Conservation (phyloP, 768 basidiomycete genomes). For the Clavulina sp. region DNA sequence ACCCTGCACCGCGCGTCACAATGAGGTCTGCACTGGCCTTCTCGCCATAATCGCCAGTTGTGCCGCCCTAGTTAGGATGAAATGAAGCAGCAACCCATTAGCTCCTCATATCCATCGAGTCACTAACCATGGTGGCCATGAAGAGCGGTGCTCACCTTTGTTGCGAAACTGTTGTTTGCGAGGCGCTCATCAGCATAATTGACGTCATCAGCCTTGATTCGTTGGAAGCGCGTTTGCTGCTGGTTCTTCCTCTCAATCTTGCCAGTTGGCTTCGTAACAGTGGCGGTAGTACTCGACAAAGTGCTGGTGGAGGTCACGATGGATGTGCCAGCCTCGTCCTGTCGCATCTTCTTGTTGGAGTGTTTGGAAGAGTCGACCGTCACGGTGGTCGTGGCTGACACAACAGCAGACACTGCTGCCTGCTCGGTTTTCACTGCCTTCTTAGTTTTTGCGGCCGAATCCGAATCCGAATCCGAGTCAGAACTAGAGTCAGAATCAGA, state of each 20-base stretch:
- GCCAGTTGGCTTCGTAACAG: conserved; percentile 10
- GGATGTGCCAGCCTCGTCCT: conserved; percentile 32
- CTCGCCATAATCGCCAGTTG: conserved; percentile 69
- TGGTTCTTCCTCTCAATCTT: conserved; percentile 11
- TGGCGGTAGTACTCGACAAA: conserved; percentile 30
- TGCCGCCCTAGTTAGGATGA: conserved; percentile 31
- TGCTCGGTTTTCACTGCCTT: not conserved
- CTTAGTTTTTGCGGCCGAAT: conserved; percentile 16
- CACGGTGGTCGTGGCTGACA: not conserved
- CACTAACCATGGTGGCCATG: conserved; percentile 2
- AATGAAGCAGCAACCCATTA: conserved; percentile 1
- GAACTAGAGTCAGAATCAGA: conserved; percentile 17
- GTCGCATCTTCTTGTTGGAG: conserved; percentile 20
- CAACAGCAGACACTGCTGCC: not conserved
- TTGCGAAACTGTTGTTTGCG: conserved; percentile 63
- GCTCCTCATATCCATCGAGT: not conserved
- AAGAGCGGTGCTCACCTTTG: conserved; percentile 36
- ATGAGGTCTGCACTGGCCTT: conserved; percentile 74
- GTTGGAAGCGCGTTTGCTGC: conserved; percentile 53
- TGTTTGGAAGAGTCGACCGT: conserved; percentile 1
- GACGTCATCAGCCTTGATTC: conserved; percentile 53
- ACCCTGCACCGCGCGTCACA: conserved; percentile 84
- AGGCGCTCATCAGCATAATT: conserved; percentile 28
- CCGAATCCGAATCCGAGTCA: conserved; percentile 15
- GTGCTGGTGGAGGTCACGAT: not conserved